A percentile compares a stretch with the other conserved stretches of the same genome.
These are phyloP conservation scores for Lentinula detonsa DNA, from an alignment of 768 basidiomycete genomes.

Conservation along the genomic window DNA sequence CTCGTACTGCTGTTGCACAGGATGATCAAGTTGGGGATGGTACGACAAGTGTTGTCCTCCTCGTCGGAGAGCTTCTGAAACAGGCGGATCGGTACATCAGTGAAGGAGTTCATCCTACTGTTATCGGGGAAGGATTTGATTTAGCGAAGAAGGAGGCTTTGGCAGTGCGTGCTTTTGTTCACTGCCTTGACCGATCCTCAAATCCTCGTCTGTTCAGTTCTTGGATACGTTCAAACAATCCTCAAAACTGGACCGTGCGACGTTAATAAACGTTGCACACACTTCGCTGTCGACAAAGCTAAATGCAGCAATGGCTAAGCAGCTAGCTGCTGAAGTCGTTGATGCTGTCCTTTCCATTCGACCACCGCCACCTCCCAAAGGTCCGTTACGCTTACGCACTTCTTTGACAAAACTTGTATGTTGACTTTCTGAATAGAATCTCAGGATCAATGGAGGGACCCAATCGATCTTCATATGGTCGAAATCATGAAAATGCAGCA, in stretches of 20 bases:
- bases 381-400: slow-evolving; percentile 24
- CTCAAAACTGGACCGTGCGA: slow-evolving; percentile 77
- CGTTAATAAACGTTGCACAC: slow-evolving; percentile 87
- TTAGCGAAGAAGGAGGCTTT: slow-evolving; percentile 95
- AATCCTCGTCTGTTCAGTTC: slow-evolving; percentile 48
- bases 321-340: slow-evolving; percentile 88
- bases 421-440: slow-evolving; percentile 32
- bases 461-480: slow-evolving; percentile 98
- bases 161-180: slow-evolving; percentile 42
- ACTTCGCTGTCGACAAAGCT: slow-evolving; percentile 97
- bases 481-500: slow-evolving; percentile 99
- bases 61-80: slow-evolving; percentile 93
- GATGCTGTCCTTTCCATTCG: slow-evolving; percentile 92
- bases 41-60: slow-evolving; percentile 92
- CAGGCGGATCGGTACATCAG: slow-evolving; percentile 97
- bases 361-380: slow-evolving; percentile 55
- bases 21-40: slow-evolving; percentile 99
- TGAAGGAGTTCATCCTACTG: slow-evolving; percentile 96
- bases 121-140: slow-evolving; percentile 94
- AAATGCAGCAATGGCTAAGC: slow-evolving; percentile 71
- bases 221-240: slow-evolving; percentile 85
- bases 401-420: neutral
- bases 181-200: slow-evolving; percentile 7
- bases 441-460: slow-evolving; percentile 70
- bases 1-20: slow-evolving; percentile 95